Base-by-base conservation (phyloP, 306 rosid genomes). In the Acmispon strigosus region DNA sequence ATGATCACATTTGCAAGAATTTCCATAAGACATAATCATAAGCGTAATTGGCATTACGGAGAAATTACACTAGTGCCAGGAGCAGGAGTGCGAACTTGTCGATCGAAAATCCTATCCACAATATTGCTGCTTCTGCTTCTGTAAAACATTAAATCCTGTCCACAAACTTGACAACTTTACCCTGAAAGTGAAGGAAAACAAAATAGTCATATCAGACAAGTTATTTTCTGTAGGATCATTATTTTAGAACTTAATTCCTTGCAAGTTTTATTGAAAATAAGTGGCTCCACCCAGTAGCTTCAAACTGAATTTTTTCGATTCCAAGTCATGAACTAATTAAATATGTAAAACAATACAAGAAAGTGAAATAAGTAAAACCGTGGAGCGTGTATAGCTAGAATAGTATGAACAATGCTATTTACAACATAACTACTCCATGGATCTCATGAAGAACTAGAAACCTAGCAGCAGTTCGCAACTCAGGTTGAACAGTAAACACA, bases 31-130 rank as follows among this genome's bases (percentile, higher is more conserved):
- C 62, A 24, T 15, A 16, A 69, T 59, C 10, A 19, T 19, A 18
- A 47, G 66, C 8, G 20, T 8, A 72, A 43, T 50, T 42, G 8
- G 6, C 44, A 45, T 52, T 20, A 70, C 81, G 75, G 64, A 78
- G 75, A 65, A 63, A 13, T 45, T 85, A 94, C 97, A 81, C 81
- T 86, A 16, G 96, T 82, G 81, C 97, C 96, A 32, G 97, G 95
- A 77, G 90, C 78, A 74, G 95, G 91, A 75, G 95, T 87, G 62
- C 79, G 65, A 75, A 94, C 86, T 84, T 94, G 97, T 70, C 99
- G 96, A 75, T 91, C 55, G 59, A 94, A 94, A 73, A 94, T 75
- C 89, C 99, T 91, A 41, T 91, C 79, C 74, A 63, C 87, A 61
- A 94, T 77, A 86, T 94, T 94, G 87, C 80, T 82, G 77, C 86